Conservation (phyloP, 345 rosid genomes). For the Eucalyptus camaldulensis region DNA sequence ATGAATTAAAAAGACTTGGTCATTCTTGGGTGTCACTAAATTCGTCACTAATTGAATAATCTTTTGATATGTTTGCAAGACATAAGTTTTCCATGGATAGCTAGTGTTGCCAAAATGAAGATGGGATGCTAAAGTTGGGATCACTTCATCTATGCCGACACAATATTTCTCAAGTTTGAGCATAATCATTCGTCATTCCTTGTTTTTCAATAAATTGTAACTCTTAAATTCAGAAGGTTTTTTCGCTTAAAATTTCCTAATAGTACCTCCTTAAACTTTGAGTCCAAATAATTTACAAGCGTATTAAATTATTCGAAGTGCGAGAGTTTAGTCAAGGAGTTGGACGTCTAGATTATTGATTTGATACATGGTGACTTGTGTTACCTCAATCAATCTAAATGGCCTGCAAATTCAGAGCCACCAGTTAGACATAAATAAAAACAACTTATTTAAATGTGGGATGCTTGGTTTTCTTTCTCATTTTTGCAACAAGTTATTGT, state of each 20-base stretch:
- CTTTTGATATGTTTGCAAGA: neutral
- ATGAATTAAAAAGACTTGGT: neutral
- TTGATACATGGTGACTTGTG: neutral
- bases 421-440: too few relatives aligned
- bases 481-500: too few relatives aligned
- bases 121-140: neutral
- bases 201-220: neutral
- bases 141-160: neutral
- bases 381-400: neutral
- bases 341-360: neutral
- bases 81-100: neutral
- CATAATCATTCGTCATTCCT: neutral
- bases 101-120: neutral
- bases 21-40: neutral
- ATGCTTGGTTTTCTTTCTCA: too few relatives aligned
- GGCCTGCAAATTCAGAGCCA: neutral
- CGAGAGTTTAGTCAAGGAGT: accelerated
- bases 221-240: accelerated
- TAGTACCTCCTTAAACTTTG: neutral
- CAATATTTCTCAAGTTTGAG: neutral
- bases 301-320: accelerated
- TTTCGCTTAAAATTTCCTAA: neutral
- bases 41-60: neutral
- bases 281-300: neutral
- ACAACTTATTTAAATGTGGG: too few relatives aligned